Evolutionary conservation across 2,329 filamentous ascomycete species (phyloP).

Genomic region (Colletotrichum tropicicola): DNA sequence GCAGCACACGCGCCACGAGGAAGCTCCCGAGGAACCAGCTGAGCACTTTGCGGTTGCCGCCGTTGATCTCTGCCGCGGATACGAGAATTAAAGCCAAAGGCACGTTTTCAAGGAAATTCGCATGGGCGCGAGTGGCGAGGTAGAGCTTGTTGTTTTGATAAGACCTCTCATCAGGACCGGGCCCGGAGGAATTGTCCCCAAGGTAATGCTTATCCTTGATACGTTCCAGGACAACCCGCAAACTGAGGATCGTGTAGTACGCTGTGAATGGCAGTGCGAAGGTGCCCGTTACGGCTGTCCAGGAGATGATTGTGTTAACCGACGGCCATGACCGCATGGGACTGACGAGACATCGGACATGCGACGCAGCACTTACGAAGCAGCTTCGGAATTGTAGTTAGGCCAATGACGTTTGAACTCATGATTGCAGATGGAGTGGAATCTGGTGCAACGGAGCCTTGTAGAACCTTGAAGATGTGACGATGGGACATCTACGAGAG

Average conservation of each 20-base stretch:
- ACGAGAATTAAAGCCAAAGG: slow-evolving; percentile 7
- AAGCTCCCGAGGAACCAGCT: slow-evolving; percentile 12
- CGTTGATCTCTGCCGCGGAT: slow-evolving; percentile 1
- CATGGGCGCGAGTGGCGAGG: slow-evolving; percentile 8
- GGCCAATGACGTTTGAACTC: slow-evolving; percentile 7
- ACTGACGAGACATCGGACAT: neutral
- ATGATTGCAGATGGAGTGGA: neutral
- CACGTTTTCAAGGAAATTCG: slow-evolving; percentile 15
- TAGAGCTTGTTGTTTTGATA: neutral
- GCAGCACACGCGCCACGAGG: slow-evolving; percentile 2
- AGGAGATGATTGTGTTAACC: neutral
- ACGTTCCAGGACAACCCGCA: slow-evolving; percentile 12
- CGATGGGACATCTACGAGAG: too few species aligned
- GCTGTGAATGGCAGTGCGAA: slow-evolving; percentile 20
- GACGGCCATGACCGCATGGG: too few species aligned
- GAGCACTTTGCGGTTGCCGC: slow-evolving; percentile 4
- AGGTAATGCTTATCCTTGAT: slow-evolving; percentile 10
- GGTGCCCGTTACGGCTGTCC: slow-evolving; percentile 6
- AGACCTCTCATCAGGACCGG: neutral
- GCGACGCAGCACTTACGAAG: slow-evolving; percentile 7
- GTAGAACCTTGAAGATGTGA: neutral
- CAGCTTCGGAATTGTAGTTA: slow-evolving; percentile 16
- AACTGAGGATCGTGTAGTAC: slow-evolving; percentile 20
- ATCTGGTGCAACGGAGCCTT: neutral
- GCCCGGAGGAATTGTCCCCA: slow-evolving; percentile 4